Percentiles rank a stretch among this genome's conserved stretches.
These are phyloP conservation scores for Thielaviopsis euricoi DNA, from an alignment of 2,329 filamentous ascomycete species.

Conservation along the genomic window DNA sequence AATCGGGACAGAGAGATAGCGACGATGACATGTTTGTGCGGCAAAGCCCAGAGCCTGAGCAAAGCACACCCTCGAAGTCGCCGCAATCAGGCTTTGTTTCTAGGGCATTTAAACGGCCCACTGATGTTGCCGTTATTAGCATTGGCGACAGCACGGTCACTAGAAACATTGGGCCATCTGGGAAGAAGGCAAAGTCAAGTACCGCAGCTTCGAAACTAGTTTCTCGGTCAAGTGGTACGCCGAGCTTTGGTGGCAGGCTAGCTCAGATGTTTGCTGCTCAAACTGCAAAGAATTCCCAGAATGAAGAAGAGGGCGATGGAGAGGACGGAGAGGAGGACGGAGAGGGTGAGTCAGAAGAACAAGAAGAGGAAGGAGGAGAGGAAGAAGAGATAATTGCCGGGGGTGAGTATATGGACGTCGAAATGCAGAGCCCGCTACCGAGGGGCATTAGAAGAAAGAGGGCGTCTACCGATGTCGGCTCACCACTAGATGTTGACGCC, in stretches of 20 bases:
- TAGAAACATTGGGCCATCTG: conserved; percentile 43
- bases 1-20: conserved; percentile 16
- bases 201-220: background rate
- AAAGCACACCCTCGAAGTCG: background rate
- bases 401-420: conserved; percentile 34
- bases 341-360: conserved; percentile 16
- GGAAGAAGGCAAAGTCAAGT: conserved; percentile 16
- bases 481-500: background rate
- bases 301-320: conserved; percentile 10
- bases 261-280: conserved; percentile 28
- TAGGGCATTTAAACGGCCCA: conserved; percentile 30
- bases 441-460: conserved; percentile 3
- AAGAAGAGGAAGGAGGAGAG: conserved; percentile 17
- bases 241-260: conserved; percentile 28
- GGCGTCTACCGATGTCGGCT: background rate
- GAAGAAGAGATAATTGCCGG: conserved; percentile 15
- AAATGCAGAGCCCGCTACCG: conserved; percentile 17
- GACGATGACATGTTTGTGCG: conserved; percentile 8
- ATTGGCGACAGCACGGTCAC: conserved; percentile 53
- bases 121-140: conserved; percentile 57
- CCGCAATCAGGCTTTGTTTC: background rate
- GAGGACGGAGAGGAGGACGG: conserved; percentile 15
- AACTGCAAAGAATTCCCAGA: conserved; percentile 10
- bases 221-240: conserved; percentile 12
- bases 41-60: background rate